Evolutionary conservation across 345 rosid species (phyloP), one percentile per base, ranked within the genome.

Genomic region (Diplotaxis tenuifolia): DNA sequence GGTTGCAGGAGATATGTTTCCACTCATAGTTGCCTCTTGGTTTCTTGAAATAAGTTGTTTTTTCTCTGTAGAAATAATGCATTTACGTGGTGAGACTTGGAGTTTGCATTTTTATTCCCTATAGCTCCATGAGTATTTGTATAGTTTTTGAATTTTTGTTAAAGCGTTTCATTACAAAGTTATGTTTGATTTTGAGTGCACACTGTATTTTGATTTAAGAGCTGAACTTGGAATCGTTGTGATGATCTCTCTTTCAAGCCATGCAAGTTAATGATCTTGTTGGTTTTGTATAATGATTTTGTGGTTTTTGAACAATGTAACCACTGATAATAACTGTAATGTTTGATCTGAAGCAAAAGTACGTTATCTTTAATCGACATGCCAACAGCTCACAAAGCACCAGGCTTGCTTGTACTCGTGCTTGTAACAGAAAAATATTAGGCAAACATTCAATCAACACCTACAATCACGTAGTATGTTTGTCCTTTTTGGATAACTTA

Each of bases 391-490:
- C 67, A 67, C 6, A 34, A 58, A 56, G 58, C 22, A 73, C 11
- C 11, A 58, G 16, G 28, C 32, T 31, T 58, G 59, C 29, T 67
- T 22, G 6, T 31, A 34, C 23, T 52, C 16, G 68, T 68, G 78
- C 27, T 50, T 9, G 47, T 18, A 4, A 75, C 32, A 19, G 22
- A 21, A 34, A n/a, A 21, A 34, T 75, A 63, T 75, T 75, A 16
- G 72, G 78, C 49, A 67, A 75, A 67, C 68, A 61, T 73, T 49
- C 67, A 14, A 49, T 65, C 71, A 55, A 55, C 56, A 27, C 27
- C 20, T 23, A 62, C 18, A 21, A n/a, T 31, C 58, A 73, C 57
- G 56, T 55, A 14, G 19, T 55, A 55, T 45, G 20, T 66, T 65
- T 60, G 62, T 40, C 16, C 9, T 52, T 42, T 65, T 55, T 65